These are phyloP conservation scores for Pseudoscleropodium purum DNA, from an alignment of 225 moss, liverwort and hornwort genomes.

Conservation along the genomic window DNA sequence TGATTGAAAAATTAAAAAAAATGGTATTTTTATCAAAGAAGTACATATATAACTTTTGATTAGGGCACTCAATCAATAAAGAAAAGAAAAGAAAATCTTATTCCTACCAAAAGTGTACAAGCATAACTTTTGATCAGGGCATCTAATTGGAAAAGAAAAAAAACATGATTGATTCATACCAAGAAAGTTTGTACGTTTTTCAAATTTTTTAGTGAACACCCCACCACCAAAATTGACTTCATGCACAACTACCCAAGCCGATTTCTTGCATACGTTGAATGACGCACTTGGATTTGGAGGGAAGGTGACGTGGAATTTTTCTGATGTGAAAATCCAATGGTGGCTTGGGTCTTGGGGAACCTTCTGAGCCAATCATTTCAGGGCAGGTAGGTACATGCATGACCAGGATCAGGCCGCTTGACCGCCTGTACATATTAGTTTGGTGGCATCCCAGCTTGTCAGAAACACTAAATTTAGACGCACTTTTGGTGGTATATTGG, in stretches of 20 bases:
- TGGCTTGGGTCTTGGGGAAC: too few relatives aligned
- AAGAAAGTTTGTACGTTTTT: too few relatives aligned
- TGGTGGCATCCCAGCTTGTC: not conserved
- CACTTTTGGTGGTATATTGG: not conserved
- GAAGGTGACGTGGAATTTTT: not conserved
- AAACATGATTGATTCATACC: too few relatives aligned
- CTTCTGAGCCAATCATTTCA: not conserved
- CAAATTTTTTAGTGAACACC: not conserved
- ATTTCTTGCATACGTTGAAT: not conserved
- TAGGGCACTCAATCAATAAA: rapidly evolving
- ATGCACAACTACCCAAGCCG: not conserved
- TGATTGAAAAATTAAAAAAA: too few relatives aligned
- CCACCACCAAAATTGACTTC: not conserved
- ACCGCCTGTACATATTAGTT: not conserved
- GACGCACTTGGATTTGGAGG: not conserved
- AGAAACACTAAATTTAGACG: not conserved
- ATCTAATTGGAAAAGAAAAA: too few relatives aligned
- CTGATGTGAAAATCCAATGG: not conserved
- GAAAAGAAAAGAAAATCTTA: not conserved
- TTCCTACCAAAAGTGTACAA: not conserved
- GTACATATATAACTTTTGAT: not conserved
- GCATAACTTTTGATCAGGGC: too few relatives aligned
- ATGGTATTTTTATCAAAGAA: too few relatives aligned
- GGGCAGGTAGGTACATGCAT: not conserved
- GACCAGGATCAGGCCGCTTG: not conserved